A percentile compares a stretch with the other conserved stretches of the same genome.
Conservation (phyloP, 345 rosid genomes). For the Populus tremula region DNA sequence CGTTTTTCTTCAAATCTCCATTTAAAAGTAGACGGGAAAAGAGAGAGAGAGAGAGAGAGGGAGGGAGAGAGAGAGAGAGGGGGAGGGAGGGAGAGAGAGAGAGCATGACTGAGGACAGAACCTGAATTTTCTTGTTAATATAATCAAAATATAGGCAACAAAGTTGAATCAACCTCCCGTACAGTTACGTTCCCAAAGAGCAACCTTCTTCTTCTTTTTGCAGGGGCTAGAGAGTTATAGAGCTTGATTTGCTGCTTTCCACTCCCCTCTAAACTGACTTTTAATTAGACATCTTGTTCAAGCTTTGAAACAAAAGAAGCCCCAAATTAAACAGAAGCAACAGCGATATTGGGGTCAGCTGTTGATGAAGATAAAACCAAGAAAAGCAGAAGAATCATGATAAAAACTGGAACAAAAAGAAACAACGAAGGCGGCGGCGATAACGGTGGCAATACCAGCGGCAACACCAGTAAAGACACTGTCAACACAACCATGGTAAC, state of each 20-base stretch:
- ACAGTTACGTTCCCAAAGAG: not conserved
- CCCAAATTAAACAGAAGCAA: conserved; percentile 3
- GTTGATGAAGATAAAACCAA: conserved; percentile 18
- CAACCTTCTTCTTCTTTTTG: not conserved
- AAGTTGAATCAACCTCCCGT: not conserved
- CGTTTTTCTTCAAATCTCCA: not conserved
- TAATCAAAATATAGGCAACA: not conserved
- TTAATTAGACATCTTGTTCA: too few species aligned
- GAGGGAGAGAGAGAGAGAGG: not conserved
- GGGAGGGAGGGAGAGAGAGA: not conserved
- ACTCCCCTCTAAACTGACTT: not conserved
- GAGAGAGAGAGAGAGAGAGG: not conserved
- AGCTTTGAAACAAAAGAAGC: not conserved
- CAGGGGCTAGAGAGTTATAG: not conserved
- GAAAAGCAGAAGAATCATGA: conserved; percentile 20
- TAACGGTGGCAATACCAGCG: conserved; percentile 24
- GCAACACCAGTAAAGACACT: conserved; percentile 9
- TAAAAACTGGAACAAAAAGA: conserved; percentile 21
- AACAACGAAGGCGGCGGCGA: conserved; percentile 22
- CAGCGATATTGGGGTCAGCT: not conserved
- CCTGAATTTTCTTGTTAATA: not conserved
- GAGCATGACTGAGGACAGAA: not conserved
- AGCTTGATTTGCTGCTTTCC: not conserved
- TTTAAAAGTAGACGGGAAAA: not conserved
- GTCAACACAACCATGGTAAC: conserved; percentile 8